Conservation (phyloP, 441 rosid genomes). For the Pelargonium myrrhifolium region DNA sequence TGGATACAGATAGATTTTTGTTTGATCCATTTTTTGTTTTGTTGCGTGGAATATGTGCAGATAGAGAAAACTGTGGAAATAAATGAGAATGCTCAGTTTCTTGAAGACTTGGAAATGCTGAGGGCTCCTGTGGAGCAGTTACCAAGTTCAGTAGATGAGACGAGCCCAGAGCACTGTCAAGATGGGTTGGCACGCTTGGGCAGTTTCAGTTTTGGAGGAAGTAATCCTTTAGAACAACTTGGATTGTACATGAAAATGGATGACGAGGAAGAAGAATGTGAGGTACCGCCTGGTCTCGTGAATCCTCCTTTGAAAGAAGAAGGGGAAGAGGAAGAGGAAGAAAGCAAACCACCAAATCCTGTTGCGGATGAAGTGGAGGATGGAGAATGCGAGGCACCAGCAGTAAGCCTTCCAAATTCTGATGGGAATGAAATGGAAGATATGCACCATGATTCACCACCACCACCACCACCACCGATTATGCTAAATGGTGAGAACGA, state of each 20-base stretch:
- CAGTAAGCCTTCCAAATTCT: background rate
- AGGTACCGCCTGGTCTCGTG: conserved; percentile 25
- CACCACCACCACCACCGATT: too few species aligned
- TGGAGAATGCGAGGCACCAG: background rate
- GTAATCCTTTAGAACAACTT: conserved; percentile 61
- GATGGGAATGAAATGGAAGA: too few species aligned
- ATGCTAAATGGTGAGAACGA: background rate
- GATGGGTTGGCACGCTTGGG: conserved; percentile 38
- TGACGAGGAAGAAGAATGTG: conserved; percentile 69
- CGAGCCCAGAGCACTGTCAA: conserved; percentile 42
- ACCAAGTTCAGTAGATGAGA: conserved; percentile 49
- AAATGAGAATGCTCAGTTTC: conserved; percentile 58
- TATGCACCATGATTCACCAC: too few species aligned
- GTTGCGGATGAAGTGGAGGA: background rate
- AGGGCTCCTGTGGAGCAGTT: conserved; percentile 43
- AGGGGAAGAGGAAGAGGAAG: conserved; percentile 38
- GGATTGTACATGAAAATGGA: conserved; percentile 65
- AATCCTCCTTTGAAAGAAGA: conserved; percentile 31
- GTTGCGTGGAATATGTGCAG: conserved; percentile 30
- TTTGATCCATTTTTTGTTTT: background rate
- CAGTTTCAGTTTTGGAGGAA: conserved; percentile 48
- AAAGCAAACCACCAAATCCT: too few species aligned
- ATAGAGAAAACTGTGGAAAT: conserved; percentile 76
- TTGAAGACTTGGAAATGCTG: conserved; percentile 64
- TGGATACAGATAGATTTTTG: background rate